Conservation (phyloP, 2,329 filamentous ascomycete species). For the Verticillium nonalfalfae region DNA sequence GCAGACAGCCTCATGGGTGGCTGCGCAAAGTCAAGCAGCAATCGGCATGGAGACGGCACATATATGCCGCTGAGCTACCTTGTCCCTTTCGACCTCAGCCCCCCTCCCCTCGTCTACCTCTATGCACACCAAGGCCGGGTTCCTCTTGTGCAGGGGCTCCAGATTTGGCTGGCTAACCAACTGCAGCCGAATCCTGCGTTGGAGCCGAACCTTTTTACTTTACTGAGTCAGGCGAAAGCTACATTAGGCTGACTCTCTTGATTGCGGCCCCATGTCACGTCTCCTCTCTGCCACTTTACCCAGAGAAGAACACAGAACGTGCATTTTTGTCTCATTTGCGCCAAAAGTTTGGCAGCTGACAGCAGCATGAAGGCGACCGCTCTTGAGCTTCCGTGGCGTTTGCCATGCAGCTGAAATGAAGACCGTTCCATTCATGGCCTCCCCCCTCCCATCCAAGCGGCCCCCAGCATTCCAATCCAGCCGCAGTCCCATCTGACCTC, state of each 20-base stretch:
- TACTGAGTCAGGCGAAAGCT: neutral
- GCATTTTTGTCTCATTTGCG: neutral
- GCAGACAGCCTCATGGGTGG: neutral
- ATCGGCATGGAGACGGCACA: neutral
- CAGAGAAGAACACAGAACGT: neutral
- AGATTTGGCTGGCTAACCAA: neutral
- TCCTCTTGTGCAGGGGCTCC: neutral
- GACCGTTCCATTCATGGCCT: neutral
- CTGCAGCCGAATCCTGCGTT: neutral
- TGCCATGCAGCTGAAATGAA: neutral
- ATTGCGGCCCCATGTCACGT: no score
- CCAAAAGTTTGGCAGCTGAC: neutral
- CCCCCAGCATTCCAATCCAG: neutral
- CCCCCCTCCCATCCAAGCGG: neutral
- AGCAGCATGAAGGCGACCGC: no score
- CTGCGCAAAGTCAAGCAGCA: neutral
- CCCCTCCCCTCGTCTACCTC: neutral
- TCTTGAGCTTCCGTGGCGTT: neutral
- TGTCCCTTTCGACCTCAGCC: neutral
- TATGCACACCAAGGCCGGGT: neutral
- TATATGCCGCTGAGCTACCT: neutral
- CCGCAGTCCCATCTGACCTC: neutral
- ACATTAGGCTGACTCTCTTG: neutral
- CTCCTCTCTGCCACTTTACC: neutral
- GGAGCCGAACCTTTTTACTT: neutral